Evolutionary conservation across 495 filamentous ascomycete genomes (phyloP).

Genomic region (Geopyxis carbonaria): DNA sequence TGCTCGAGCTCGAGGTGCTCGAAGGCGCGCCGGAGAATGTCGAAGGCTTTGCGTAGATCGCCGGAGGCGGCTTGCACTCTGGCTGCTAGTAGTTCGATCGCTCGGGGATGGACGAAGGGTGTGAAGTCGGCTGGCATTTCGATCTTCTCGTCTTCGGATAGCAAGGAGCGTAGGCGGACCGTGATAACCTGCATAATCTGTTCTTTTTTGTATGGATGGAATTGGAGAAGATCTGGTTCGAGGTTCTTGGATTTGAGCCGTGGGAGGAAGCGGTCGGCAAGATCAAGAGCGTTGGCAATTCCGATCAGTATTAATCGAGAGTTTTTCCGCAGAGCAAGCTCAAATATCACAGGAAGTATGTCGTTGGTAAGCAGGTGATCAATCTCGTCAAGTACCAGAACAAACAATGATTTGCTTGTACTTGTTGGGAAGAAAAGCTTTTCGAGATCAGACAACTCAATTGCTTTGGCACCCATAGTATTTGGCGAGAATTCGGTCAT

Average conservation of each 20-base stretch:
- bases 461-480: constrained; percentile 58
- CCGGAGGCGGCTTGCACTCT: constrained; percentile 89
- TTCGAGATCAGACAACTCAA: constrained; percentile 95
- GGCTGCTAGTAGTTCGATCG: constrained; percentile 80
- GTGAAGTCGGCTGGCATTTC: constrained; percentile 37
- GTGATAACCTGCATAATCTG: constrained; percentile 80
- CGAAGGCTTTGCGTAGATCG: constrained; percentile 87
- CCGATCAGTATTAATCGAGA: constrained; percentile 73
- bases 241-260: constrained; percentile 82
- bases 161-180: constrained; percentile 58
- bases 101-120: constrained; percentile 83
- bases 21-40: constrained; percentile 76
- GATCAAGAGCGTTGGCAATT: constrained; percentile 89
- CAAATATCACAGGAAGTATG: constrained; percentile 76
- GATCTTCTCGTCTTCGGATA: constrained; percentile 28
- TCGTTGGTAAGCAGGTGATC: constrained; percentile 82
- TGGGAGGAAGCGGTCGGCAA: constrained; percentile 89
- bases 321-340: constrained; percentile 66
- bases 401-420: constrained; percentile 70
- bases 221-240: constrained; percentile 76
- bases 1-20: constrained; percentile 76
- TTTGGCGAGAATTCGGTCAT: constrained; percentile 42
- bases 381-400: constrained; percentile 85
- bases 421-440: constrained; percentile 71
- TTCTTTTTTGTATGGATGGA: constrained; percentile 77